A percentile compares a stretch with the other conserved stretches of the same genome.
Conservation (phyloP, 176 grass and related monocot genomes). For the Saccharum officinarum region DNA sequence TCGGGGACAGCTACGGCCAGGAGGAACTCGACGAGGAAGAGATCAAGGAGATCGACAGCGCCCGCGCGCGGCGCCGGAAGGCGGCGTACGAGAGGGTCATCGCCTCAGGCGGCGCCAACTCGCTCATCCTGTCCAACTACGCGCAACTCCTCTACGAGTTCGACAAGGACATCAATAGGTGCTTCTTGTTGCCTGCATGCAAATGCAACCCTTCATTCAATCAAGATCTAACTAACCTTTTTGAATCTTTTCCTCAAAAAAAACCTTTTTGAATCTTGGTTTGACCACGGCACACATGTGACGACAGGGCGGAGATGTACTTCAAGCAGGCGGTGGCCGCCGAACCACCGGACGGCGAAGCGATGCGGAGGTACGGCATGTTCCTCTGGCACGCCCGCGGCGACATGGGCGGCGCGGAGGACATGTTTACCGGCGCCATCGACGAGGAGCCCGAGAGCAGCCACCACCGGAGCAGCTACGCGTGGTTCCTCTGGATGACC, state of each 20-base stretch:
- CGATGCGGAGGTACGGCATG: constrained; percentile 70
- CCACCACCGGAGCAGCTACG: constrained; percentile 61
- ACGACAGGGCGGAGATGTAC: constrained; percentile 68
- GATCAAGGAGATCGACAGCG: not conserved
- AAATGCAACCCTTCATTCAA: not conserved
- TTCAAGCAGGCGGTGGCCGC: constrained; percentile 66
- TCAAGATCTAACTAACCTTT: not conserved
- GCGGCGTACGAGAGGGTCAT: constrained; percentile 73
- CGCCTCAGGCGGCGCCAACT: constrained; percentile 44
- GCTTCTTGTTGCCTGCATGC: not conserved
- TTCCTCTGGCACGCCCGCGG: constrained; percentile 76
- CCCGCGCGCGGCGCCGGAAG: constrained; percentile 32
- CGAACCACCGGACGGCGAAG: constrained; percentile 74
- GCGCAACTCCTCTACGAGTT: constrained; percentile 90
- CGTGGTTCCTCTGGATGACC: constrained; percentile 80
- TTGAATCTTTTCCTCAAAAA: no score
- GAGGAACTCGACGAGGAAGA: constrained; percentile 24
- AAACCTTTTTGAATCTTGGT: not conserved
- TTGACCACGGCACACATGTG: not conserved
- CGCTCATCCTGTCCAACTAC: constrained; percentile 89
- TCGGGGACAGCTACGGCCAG: not conserved
- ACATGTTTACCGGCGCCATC: constrained; percentile 69
- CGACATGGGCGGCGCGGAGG: constrained; percentile 63
- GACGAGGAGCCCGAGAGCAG: constrained; percentile 64
- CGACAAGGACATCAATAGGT: constrained; percentile 67